These are phyloP conservation scores for Nicotiana tabacum DNA, from an alignment of 257 asterid species.

Conservation along the genomic window DNA sequence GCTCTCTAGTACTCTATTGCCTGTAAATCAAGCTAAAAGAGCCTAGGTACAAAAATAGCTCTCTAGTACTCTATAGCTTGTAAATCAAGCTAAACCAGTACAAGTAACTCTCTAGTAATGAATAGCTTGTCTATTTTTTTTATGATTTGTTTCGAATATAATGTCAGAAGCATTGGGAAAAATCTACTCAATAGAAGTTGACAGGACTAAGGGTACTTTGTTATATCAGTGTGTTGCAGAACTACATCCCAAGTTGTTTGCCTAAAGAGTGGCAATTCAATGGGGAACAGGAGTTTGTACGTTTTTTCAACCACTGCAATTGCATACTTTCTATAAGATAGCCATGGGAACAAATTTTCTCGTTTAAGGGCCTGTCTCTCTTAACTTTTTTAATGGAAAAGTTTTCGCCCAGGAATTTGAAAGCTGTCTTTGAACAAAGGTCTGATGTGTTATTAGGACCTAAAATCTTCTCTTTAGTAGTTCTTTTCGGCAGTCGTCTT, in stretches of 20 bases:
- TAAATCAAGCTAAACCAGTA: conserved; percentile 7
- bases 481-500: neutral
- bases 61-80: neutral
- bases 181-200: neutral
- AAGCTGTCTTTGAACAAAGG: conserved; percentile 1
- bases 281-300: neutral
- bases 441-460: neutral
- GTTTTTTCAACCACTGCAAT: neutral
- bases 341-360: neutral
- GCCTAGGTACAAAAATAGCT: conserved; percentile 45
- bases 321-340: neutral
- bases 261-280: neutral
- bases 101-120: conserved; percentile 1
- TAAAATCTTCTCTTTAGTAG: neutral
- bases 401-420: neutral
- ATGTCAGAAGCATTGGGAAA: neutral
- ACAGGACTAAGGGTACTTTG: neutral
- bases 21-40: conserved; percentile 17
- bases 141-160: neutral
- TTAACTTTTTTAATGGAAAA: neutral
- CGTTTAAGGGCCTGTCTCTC: neutral
- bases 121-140: neutral
- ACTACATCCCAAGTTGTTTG: neutral
- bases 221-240: neutral
- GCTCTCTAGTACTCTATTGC: conserved; percentile 6